Percentiles rank a stretch among this genome's conserved stretches.
Evolutionary conservation across 805 yeast genomes (phyloP).

Genomic region (Saturnispora hagleri): DNA sequence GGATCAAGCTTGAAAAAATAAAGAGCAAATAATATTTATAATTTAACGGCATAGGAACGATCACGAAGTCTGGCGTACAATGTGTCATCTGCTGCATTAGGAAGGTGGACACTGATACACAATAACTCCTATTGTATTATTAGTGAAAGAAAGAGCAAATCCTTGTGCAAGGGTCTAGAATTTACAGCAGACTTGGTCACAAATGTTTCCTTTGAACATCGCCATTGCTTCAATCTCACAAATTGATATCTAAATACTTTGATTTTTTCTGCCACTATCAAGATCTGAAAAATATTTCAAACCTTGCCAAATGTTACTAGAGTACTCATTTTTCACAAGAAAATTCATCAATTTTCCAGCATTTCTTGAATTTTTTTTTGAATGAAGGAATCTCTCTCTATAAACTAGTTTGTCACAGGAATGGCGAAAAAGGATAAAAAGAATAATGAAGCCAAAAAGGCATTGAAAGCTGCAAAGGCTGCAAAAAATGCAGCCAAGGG

Average conservation of each 20-base stretch:
- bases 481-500: conserved; percentile 72
- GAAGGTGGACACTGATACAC: not conserved
- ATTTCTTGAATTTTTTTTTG: not conserved
- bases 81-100: not conserved
- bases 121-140: not conserved
- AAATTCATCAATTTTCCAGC: not conserved
- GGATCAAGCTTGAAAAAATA: not conserved
- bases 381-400: too few relatives aligned
- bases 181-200: too few relatives aligned
- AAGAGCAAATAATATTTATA: not conserved
- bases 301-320: too few relatives aligned
- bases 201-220: too few relatives aligned
- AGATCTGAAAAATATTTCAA: not conserved
- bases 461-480: conserved; percentile 82
- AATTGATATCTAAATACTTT: not conserved
- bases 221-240: too few relatives aligned
- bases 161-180: too few relatives aligned
- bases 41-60: not conserved
- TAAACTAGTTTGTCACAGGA: not conserved
- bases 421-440: conserved; percentile 63
- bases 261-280: not conserved
- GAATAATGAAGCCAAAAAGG: conserved; percentile 77
- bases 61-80: not conserved
- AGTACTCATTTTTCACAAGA: too few relatives aligned
- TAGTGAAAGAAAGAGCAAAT: not conserved